phyloP scores from a whole-genome alignment of 306 rosid species.

The Geum urbanum region DNA sequence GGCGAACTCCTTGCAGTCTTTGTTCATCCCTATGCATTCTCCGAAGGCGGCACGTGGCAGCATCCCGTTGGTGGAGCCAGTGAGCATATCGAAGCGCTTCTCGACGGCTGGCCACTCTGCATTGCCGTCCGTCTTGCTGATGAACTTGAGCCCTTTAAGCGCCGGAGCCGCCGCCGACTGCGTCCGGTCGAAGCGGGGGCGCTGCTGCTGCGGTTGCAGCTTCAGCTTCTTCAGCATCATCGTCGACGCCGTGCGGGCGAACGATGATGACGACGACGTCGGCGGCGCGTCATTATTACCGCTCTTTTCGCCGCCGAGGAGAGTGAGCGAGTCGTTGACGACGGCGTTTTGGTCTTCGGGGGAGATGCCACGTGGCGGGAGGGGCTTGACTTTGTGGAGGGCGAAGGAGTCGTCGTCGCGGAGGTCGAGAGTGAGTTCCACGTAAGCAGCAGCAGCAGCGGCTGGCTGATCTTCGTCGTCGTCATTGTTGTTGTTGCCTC shows the following conservation, averaged over 20 bases:
- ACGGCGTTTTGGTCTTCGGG: not conserved
- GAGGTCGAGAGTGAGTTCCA: constrained; percentile 43
- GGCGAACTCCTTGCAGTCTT: constrained; percentile 57
- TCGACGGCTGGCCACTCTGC: constrained; percentile 41
- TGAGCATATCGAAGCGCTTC: constrained; percentile 35
- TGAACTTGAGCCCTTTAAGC: constrained; percentile 48
- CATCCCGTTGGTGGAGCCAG: constrained; percentile 34
- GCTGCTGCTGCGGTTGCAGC: constrained; percentile 13
- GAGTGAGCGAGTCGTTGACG: not conserved
- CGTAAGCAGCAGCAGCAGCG: constrained; percentile 9
- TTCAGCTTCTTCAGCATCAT: constrained; percentile 39
- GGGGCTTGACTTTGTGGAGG: constrained; percentile 41
- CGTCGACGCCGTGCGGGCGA: constrained; percentile 30
- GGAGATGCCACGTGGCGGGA: not conserved
- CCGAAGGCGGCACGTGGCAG: constrained; percentile 52
- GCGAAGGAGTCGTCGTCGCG: constrained; percentile 38
- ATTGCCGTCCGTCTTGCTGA: constrained; percentile 32
- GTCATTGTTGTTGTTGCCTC: not conserved
- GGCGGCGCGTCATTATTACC: not conserved
- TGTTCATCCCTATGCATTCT: constrained; percentile 65
- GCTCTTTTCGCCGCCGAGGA: not conserved
- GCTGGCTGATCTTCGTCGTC: constrained; percentile 8
- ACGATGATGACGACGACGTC: not conserved
- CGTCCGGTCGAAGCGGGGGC: constrained; percentile 42
- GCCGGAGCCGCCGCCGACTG: constrained; percentile 53